Conservation (phyloP, 805 yeast species). For the Ogataea polymorpha region DNA sequence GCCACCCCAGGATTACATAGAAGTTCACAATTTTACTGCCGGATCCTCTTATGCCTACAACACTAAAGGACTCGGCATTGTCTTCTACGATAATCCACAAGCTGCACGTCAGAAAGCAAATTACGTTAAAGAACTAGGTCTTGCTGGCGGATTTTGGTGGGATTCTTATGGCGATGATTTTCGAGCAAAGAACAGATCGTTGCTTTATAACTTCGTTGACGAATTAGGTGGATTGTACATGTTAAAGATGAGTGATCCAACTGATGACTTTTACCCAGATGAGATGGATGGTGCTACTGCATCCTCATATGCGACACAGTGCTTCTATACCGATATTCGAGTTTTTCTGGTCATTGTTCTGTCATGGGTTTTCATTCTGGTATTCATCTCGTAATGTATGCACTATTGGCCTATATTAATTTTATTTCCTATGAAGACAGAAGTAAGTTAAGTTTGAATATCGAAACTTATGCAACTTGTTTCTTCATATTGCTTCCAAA, state of each 20-base stretch:
- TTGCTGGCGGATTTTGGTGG: constrained; percentile 96
- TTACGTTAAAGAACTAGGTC: constrained; percentile 43
- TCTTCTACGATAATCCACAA: constrained; percentile 64
- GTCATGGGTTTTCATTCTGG: too few relatives aligned
- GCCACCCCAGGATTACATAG: constrained; percentile 33
- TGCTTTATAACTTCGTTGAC: constrained; percentile 45
- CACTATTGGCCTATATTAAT: too few relatives aligned
- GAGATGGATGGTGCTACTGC: neutral
- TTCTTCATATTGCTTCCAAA: constrained; percentile 25
- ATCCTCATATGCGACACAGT: neutral
- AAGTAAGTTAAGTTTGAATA: neutral
- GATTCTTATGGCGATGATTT: constrained; percentile 75
- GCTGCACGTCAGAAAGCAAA: constrained; percentile 56
- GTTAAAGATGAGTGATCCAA: neutral
- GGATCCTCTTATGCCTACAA: constrained; percentile 57
- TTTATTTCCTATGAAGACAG: too few relatives aligned
- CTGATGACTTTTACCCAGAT: neutral
- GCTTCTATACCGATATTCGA: neutral
- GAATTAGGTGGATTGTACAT: constrained; percentile 31
- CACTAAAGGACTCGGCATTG: constrained; percentile 35
- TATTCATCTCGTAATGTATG: too few relatives aligned
- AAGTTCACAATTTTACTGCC: constrained; percentile 47
- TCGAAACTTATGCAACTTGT: constrained; percentile 11
- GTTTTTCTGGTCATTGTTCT: too few relatives aligned
- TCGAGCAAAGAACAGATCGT: constrained; percentile 34